These are phyloP conservation scores for Teunomyces barrocoloradensis DNA, from an alignment of 805 yeast genomes.

Conservation along the genomic window DNA sequence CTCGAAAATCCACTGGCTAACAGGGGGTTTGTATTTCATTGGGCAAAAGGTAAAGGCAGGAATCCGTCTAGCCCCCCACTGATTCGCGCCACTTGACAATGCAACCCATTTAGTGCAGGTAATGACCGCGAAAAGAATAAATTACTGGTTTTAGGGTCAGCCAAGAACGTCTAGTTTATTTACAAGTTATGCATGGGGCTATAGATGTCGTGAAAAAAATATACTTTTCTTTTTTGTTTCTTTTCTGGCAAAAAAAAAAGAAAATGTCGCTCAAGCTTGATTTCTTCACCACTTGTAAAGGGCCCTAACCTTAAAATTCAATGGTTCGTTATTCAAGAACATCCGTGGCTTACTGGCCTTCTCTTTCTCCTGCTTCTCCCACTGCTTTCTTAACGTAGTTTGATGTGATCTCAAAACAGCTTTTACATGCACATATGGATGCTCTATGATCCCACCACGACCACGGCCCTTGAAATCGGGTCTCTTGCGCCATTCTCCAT, in stretches of 20 bases:
- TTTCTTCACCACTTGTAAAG: conserved; percentile 36
- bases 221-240: not conserved
- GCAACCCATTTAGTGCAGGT: conserved; percentile 1
- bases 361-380: conserved; percentile 54
- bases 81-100: not conserved
- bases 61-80: not conserved
- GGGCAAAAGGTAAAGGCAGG: not conserved
- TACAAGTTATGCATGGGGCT: conserved; percentile 2
- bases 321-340: conserved; percentile 44
- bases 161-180: not conserved
- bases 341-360: conserved; percentile 51
- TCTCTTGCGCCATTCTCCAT: conserved; percentile 70
- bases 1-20: no score
- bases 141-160: conserved; percentile 2
- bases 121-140: not conserved
- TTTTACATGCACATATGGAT: conserved; percentile 77
- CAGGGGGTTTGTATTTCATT: not conserved
- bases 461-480: conserved; percentile 88
- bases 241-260: not conserved
- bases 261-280: conserved; percentile 1
- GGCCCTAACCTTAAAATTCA: conserved; percentile 42
- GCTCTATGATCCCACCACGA: conserved; percentile 73
- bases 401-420: conserved; percentile 69
- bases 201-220: conserved; percentile 1
- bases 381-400: conserved; percentile 57